Conservation (phyloP, 1,284 basidiomycete genomes). For the Ganoderma leucocontextum region DNA sequence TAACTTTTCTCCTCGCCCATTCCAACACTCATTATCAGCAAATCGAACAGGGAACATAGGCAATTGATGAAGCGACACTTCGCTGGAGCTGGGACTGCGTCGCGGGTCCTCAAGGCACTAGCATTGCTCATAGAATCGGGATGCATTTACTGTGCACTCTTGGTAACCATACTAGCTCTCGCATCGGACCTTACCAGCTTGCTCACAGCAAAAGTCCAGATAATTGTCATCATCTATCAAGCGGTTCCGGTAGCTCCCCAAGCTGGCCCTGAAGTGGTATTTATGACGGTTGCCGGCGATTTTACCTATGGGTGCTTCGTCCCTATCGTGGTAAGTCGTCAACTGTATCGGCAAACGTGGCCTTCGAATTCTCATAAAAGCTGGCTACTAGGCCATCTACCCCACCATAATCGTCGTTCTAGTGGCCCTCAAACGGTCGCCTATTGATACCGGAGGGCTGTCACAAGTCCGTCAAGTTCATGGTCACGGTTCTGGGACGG, state of each 20-base stretch:
- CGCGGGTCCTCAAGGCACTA: constrained; percentile 3
- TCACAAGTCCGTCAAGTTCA: background rate
- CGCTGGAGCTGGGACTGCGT: background rate
- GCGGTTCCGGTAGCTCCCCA: too few species aligned
- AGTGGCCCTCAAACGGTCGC: constrained; percentile 1
- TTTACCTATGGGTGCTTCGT: background rate
- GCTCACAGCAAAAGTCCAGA: background rate
- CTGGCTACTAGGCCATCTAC: background rate
- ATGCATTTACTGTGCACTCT: constrained; percentile 2
- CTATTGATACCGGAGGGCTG: background rate
- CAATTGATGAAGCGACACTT: background rate
- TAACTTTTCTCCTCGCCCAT: background rate
- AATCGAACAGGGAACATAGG: constrained; percentile 1
- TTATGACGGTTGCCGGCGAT: background rate
- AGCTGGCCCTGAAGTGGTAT: too few species aligned
- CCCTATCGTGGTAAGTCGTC: background rate
- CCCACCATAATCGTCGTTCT: constrained; percentile 5
- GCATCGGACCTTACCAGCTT: background rate
- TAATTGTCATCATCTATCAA: background rate
- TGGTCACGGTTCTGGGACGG: background rate
- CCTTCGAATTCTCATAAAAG: background rate
- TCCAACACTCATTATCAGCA: background rate
- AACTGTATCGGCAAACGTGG: background rate
- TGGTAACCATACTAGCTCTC: background rate
- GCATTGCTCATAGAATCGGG: constrained; percentile 9